Evolutionary conservation across 2,329 filamentous ascomycete genomes (phyloP), one percentile per base, ranked within the genome.

Genomic region (Ophiostoma ulmi): DNA sequence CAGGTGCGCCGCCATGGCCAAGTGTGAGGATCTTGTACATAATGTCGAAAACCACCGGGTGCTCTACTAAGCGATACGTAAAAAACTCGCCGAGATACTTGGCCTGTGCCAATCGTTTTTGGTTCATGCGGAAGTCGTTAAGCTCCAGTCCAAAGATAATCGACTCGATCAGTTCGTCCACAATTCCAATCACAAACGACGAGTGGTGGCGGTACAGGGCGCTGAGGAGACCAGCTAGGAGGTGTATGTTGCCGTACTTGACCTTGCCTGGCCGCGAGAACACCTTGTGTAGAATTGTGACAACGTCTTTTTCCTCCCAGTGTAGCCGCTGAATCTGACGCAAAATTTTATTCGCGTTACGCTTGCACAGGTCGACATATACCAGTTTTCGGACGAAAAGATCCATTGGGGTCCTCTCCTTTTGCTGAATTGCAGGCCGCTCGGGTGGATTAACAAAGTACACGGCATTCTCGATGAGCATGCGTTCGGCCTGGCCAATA

Each of bases 371-470:
- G 77, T 99, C 96, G 68, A 93, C 82, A 77, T 98, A 99, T 73
- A 99, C 86, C 68, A 99, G 84, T 80, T 97, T 97, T 67, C 94
- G 91, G 72, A 99, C 89, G 78, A 96, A 99, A 36, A 96, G 85
- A 75, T 99, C 94, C 78, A 95, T 91, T 0, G 95, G 94, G 0
- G 93, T 97, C 66, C 95, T 88, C 80, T 99, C 95, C 79, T 98
- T 99, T 78, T 98, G 94, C 79, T 96, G 91, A 70, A 99, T 97
- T 0, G 95, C 94, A 41, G 94, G 91, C 72, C 95, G 88, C 78
- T 97, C 91, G 0, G 95, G 96, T 17, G 95, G 95, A 76, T 98
- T 95, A 71, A 99, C 95, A 75, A 97, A 98, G 80, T 99, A 99
- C 71, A 97, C 88, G 3, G 95, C 95, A 78, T 99, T 99, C 79